phyloP scores from a whole-genome alignment of 306 rosid genomes.

The Glycine soja region DNA sequence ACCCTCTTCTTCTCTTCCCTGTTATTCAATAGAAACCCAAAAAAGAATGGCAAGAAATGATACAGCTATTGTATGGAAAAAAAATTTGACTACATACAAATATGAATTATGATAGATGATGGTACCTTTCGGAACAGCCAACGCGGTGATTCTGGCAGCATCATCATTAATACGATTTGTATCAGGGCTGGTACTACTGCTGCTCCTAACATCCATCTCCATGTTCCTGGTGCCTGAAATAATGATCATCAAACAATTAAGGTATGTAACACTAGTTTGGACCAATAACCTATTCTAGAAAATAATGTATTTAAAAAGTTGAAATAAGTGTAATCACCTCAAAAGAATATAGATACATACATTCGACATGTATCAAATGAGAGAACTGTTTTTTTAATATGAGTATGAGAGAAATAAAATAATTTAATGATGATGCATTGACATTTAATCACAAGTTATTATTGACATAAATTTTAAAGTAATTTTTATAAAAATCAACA shows the following conservation, averaged over 20 bases:
- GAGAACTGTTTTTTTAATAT: no score
- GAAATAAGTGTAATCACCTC: background rate
- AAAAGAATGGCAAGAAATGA: background rate
- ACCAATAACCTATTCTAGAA: background rate
- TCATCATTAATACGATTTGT: conserved; percentile 51
- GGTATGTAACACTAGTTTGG: conserved; percentile 1
- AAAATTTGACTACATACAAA: background rate
- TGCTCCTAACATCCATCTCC: conserved; percentile 81
- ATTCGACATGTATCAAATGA: no score
- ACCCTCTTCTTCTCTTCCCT: conserved; percentile 64
- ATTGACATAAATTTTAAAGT: no score
- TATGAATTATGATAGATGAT: background rate
- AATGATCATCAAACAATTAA: conserved; percentile 3
- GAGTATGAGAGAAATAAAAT: no score
- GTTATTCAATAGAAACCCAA: background rate
- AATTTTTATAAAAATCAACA: no score
- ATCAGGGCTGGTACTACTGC: conserved; percentile 64
- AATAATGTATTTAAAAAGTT: background rate
- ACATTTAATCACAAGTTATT: no score
- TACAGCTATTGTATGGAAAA: background rate
- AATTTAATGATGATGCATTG: no score
- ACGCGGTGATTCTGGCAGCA: conserved; percentile 75
- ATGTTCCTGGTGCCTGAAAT: conserved; percentile 64
- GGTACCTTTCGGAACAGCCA: conserved; percentile 69
- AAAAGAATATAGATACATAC: background rate